phyloP scores from a whole-genome alignment of 208 protist species.

The Leishmania mexicana region DNA sequence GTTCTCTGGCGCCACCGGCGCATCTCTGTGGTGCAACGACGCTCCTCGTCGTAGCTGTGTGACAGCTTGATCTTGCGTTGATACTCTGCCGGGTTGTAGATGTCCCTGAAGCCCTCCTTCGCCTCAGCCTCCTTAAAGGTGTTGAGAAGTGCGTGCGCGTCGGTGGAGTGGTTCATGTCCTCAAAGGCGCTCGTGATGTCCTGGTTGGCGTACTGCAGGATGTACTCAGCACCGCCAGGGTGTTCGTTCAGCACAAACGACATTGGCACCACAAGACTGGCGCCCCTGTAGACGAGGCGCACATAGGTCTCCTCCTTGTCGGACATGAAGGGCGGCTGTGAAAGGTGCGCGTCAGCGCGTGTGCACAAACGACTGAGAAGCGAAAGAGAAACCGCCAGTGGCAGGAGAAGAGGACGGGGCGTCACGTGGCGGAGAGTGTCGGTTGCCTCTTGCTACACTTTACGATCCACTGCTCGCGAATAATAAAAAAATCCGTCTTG shows the following conservation, averaged over 20 bases:
- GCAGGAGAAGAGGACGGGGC: background rate
- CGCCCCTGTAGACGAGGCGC: constrained; percentile 23
- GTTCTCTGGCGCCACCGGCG: constrained; percentile 6
- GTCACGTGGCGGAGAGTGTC: background rate
- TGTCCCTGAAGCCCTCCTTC: background rate
- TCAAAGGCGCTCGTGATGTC: constrained; percentile 49
- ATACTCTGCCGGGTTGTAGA: constrained; percentile 8
- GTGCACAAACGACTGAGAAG: background rate
- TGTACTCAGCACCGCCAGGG: constrained; percentile 38
- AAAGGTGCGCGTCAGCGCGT: background rate
- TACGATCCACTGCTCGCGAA: background rate
- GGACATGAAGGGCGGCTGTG: background rate
- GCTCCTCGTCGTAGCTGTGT: constrained; percentile 15
- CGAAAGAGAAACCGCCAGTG: background rate
- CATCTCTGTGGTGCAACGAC: constrained; percentile 2
- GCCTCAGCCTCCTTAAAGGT: constrained; percentile 15
- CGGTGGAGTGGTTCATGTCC: constrained; percentile 37
- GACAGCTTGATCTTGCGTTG: background rate
- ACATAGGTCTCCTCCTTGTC: constrained; percentile 1
- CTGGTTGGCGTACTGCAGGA: constrained; percentile 33
- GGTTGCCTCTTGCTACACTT: background rate
- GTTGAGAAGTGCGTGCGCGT: constrained; percentile 24
- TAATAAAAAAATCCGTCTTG: background rate
- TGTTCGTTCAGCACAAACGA: constrained; percentile 40
- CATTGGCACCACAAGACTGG: constrained; percentile 27